Base-by-base conservation (phyloP, 202 grass and related monocot species). In the Sporobolus alterniflorus region DNA sequence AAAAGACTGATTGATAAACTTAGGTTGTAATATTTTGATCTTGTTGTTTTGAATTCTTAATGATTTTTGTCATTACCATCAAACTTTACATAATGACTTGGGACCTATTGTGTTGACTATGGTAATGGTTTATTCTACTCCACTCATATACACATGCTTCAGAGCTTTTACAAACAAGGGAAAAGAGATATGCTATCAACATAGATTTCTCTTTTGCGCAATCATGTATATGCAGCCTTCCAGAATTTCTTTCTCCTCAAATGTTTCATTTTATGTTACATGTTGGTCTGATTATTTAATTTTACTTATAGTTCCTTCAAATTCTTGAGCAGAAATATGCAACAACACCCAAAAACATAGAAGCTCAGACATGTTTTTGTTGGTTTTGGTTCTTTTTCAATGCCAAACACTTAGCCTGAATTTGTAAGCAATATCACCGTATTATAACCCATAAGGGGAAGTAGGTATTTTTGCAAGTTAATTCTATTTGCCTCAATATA, bases 1-100 rank as follows among this genome's bases (percentile, higher is more conserved):
- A 91, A 87, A 89, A 88, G 83, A 88, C 42, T 96, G 47, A 88
- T 96, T 63, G 85, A 96, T 69, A 86, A 96, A 82, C 81, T 93
- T 93, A 89, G 82, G 71, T 84, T 69, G 93, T 96, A 96, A 79
- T 68, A 20, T 66, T 39, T 76, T 67, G 79, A 51, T 82, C 32
- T 52, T 73, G 40, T 40, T 30, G 1, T 47, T 78, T 69, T 69
- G 18, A 51, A 66, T 54, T 64, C 57, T 30, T n/a, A 47, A 34
- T 57, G n/a, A 42, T 85, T 72, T 82, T 59, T 25, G 3, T 83
- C 67, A 30, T 48, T 62, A 18, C 30, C 28, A 76, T 28, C 20
- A 65, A 32, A 81, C 30, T 71, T 82, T 68, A 41, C 54, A 75
- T 21, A 30, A 24, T 25, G 42, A 88, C 28, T 72, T 34, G 24